Percentiles rank a stretch among this genome's conserved stretches.
Evolutionary conservation across 768 basidiomycete genomes (phyloP).

Genomic region (Amanita exitialis): DNA sequence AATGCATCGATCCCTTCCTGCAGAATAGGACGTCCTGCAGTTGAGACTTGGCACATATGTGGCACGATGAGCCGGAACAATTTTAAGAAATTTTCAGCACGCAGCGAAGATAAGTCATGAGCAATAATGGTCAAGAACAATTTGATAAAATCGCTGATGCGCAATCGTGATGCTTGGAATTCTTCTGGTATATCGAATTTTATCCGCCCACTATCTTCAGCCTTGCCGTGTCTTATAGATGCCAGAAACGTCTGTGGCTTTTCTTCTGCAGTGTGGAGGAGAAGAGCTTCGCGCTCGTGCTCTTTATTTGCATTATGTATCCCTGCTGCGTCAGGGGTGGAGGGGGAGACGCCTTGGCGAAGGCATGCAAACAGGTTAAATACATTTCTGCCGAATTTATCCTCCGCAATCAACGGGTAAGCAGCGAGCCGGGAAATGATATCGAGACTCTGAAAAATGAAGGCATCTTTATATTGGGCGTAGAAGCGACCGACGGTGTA

Average conservation of each 20-base stretch:
- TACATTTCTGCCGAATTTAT: conserved; percentile 46
- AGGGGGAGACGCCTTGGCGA: conserved; percentile 26
- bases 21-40: conserved; percentile 41
- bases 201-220: conserved; percentile 29
- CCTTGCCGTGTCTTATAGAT: conserved; percentile 34
- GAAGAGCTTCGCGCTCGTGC: conserved; percentile 63
- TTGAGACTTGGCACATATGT: conserved; percentile 46
- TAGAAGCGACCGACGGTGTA: conserved; percentile 67
- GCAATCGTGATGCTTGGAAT: conserved; percentile 46
- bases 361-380: conserved; percentile 52
- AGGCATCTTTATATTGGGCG: conserved; percentile 60
- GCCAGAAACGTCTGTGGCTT: conserved; percentile 62
- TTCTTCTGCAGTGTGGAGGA: conserved; percentile 62
- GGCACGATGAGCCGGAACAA: conserved; percentile 49
- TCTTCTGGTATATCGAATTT: conserved; percentile 44
- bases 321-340: conserved; percentile 49
- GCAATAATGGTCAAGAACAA: conserved; percentile 75
- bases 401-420: conserved; percentile 34
- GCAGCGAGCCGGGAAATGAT: conserved; percentile 45
- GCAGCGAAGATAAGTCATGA: conserved; percentile 54
- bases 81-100: conserved; percentile 62
- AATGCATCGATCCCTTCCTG: conserved; percentile 64
- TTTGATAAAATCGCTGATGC: conserved; percentile 56
- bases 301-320: conserved; percentile 52
- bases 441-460: conserved; percentile 67